Evolutionary conservation across 441 rosid genomes (phyloP).

Genomic region (Croton setiger): DNA sequence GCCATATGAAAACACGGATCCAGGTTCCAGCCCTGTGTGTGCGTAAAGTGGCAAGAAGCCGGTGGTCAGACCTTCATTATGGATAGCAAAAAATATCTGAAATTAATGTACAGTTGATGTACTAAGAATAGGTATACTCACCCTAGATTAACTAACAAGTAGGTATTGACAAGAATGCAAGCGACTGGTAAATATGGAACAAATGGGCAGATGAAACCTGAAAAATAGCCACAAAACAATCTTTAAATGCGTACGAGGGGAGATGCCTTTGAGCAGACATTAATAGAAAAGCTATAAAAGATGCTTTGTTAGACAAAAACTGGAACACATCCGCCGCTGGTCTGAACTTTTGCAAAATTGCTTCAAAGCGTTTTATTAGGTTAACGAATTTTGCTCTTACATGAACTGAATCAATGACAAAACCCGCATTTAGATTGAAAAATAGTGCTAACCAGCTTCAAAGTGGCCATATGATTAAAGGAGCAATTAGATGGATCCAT

Average conservation of each 20-base stretch:
- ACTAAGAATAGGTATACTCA: conserved; percentile 29
- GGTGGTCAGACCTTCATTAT: neutral
- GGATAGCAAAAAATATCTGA: neutral
- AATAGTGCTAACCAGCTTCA: neutral
- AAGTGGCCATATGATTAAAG: neutral
- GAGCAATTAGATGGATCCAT: neutral
- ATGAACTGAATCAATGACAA: neutral
- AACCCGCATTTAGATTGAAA: neutral
- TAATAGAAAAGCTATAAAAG: neutral
- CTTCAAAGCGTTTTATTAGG: neutral
- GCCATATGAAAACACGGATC: conserved; percentile 70
- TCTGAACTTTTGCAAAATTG: neutral
- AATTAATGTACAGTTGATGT: neutral
- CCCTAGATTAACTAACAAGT: conserved; percentile 67
- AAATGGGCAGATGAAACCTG: conserved; percentile 71
- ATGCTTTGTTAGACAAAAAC: neutral
- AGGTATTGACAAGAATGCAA: conserved; percentile 66
- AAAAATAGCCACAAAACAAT: conserved; percentile 1
- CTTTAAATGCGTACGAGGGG: neutral
- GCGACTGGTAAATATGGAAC: conserved; percentile 65
- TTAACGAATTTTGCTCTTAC: neutral
- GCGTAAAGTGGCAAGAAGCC: neutral
- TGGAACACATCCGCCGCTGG: neutral
- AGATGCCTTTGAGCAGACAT: neutral
- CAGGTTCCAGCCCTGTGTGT: conserved; percentile 52